phyloP scores from a whole-genome alignment of 768 basidiomycete genomes.

The Termitomyces sp. region DNA sequence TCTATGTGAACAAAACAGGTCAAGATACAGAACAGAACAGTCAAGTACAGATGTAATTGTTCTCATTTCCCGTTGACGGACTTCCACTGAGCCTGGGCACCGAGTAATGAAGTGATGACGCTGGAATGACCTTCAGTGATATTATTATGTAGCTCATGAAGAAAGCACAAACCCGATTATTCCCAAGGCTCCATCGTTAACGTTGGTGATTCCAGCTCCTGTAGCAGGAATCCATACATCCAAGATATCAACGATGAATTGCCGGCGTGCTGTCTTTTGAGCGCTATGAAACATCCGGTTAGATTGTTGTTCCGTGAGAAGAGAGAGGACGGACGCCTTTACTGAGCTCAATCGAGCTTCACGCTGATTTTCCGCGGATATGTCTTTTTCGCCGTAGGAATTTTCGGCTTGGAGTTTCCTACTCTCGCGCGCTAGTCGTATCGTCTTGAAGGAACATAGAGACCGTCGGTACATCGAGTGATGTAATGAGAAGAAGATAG shows the following conservation, averaged over 20 bases:
- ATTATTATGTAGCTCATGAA: neutral
- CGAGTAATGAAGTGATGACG: slow-evolving; percentile 65
- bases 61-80: slow-evolving; percentile 37
- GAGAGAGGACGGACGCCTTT: slow-evolving; percentile 36
- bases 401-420: slow-evolving; percentile 41
- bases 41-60: neutral
- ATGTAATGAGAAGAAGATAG: slow-evolving; percentile 1
- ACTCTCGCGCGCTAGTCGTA: slow-evolving; percentile 54
- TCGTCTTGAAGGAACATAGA: slow-evolving; percentile 32
- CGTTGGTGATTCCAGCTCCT: slow-evolving; percentile 62
- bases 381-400: slow-evolving; percentile 59
- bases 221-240: slow-evolving; percentile 91
- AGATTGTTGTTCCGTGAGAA: neutral
- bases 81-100: slow-evolving; percentile 61
- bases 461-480: neutral
- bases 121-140: slow-evolving; percentile 28
- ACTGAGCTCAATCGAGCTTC: slow-evolving; percentile 58
- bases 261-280: slow-evolving; percentile 61
- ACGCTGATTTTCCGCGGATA: slow-evolving; percentile 59
- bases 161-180: slow-evolving; percentile 61
- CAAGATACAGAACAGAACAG: neutral
- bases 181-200: slow-evolving; percentile 85
- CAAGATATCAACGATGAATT: slow-evolving; percentile 78
- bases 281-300: slow-evolving; percentile 34
- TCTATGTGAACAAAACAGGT: neutral